phyloP scores from a whole-genome alignment of 2,329 filamentous ascomycete genomes.

The Colletotrichum sp. region DNA sequence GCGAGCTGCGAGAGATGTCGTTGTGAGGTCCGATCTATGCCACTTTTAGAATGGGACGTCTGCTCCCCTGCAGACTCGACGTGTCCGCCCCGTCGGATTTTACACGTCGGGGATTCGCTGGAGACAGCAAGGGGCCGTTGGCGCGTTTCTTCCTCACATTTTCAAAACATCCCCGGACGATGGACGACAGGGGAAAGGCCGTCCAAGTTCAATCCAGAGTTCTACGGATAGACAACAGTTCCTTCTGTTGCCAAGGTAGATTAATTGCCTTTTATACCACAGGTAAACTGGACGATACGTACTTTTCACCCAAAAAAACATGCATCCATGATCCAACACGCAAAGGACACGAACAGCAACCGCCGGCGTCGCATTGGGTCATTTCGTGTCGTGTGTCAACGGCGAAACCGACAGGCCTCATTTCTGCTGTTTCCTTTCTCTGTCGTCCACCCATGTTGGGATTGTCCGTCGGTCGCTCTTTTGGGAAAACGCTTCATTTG shows the following conservation, averaged over 20 bases:
- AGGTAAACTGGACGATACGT: background rate
- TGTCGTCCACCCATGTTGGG: background rate
- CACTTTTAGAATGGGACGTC: background rate
- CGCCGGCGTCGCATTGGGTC: constrained; percentile 7
- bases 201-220: background rate
- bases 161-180: constrained; percentile 17
- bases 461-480: background rate
- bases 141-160: constrained; percentile 17
- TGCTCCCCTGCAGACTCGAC: constrained; percentile 4
- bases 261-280: background rate
- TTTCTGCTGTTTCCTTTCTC: background rate
- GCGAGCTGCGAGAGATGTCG: background rate
- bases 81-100: constrained; percentile 5
- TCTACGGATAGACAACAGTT: background rate
- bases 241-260: background rate
- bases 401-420: constrained; percentile 1
- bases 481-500: constrained; percentile 13
- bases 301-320: no score
- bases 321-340: background rate
- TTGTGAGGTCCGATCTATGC: background rate
- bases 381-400: constrained; percentile 7
- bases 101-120: background rate
- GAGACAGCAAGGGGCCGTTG: constrained; percentile 2
- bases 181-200: background rate
- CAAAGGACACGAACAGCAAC: background rate